Evolutionary conservation across 2,329 filamentous ascomycete genomes (phyloP), one percentile per base, ranked within the genome.

Genomic region (Xylaria sp.): DNA sequence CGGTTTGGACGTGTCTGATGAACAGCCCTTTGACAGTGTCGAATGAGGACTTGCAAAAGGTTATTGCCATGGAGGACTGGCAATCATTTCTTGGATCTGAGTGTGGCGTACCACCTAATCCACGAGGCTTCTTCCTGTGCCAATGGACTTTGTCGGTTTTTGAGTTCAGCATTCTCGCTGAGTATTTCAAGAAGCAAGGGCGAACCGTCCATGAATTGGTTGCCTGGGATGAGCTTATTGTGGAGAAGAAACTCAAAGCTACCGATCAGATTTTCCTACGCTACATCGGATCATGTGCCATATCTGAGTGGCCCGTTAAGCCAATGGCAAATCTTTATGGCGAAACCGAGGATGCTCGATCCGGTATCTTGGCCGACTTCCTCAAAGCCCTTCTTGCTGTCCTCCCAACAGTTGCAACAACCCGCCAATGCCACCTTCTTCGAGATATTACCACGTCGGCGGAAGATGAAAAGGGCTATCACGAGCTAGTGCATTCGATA

Each of bases 301-400:
- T 54, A 8, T 23, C 33, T 13, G 23, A 43, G 15, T 28, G 31
- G 46, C n/a, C 62, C 5, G 10, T 18, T 9, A 15, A 20, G 5
- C 15, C 23, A 1, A 43, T 43, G 48, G 49, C 25, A 12, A 41
- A 56, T 43, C 23, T 56, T 31, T 64, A n/a, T 31, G 20, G 56
- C 39, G 13, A 68, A 25, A 60, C 23, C 28, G 39, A 49, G 10
- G 28, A 64, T n/a, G 31, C 31, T 13, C 55, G 61, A 55, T 55
- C 60, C 0, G 66, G 66, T 15, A 64, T 64, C 12, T 41, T 68
- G 8, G 60, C 48, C 1, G 60, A 64, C 12, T 68, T 68, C 12
- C 18, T 56, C 15, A 20, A 46, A 10, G 60, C 66, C 20, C 18
- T 64, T 56, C 15, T 36, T 43, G 18, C 12, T 7, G 49, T 39